Conservation (phyloP, 805 yeast genomes). For the Pichia rugopelliculosa region DNA sequence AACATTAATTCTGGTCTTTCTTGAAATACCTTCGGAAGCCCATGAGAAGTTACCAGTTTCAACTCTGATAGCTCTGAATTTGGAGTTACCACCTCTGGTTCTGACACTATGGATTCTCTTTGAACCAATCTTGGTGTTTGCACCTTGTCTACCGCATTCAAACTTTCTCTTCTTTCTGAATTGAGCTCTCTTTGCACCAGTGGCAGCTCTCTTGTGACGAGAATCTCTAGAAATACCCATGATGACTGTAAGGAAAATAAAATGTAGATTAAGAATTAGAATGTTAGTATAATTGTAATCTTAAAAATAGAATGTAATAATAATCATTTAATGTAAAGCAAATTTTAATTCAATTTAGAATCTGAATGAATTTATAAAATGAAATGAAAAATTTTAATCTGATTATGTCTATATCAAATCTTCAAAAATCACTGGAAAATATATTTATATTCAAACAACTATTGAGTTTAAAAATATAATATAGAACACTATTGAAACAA, state of each 20-base stretch:
- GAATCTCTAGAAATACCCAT: slow-evolving; percentile 99
- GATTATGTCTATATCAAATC: no score
- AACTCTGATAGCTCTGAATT: slow-evolving; percentile 99
- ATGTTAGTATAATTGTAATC: slow-evolving; percentile 3
- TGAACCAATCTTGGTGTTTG: slow-evolving; percentile 98
- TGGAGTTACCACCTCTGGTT: slow-evolving; percentile 99
- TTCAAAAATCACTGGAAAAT: no score
- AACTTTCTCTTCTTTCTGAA: slow-evolving; percentile 99
- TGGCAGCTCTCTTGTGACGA: slow-evolving; percentile 99
- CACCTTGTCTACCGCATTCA: slow-evolving; percentile 99
- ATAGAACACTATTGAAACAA: neutral
- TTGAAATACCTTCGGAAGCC: slow-evolving; percentile 98
- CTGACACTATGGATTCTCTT: slow-evolving; percentile 99
- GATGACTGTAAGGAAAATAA: slow-evolving; percentile 28
- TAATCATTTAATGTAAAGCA: neutral
- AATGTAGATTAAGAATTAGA: neutral
- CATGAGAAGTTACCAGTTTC: slow-evolving; percentile 99
- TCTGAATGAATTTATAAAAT: neutral
- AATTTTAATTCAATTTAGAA: neutral
- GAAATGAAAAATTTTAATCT: neutral
- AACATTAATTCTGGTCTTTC: slow-evolving; percentile 98
- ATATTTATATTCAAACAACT: no score
- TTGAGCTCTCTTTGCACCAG: slow-evolving; percentile 99
- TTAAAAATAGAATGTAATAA: neutral
- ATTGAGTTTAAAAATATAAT: no score